Evolutionary conservation across 305 asterid species (phyloP).

Genomic region (Striga hermonthica): DNA sequence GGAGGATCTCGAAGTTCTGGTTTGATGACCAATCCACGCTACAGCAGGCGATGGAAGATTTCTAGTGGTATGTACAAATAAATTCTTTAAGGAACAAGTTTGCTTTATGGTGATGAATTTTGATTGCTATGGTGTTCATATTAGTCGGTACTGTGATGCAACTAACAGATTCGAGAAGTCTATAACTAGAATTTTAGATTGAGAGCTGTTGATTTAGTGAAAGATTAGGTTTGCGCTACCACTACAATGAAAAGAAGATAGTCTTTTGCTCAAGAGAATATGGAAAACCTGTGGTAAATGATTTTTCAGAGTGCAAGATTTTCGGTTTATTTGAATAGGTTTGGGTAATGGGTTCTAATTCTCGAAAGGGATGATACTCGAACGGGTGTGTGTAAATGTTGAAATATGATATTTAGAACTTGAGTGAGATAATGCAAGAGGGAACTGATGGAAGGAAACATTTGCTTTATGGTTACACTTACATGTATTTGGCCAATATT

Average conservation of each 20-base stretch:
- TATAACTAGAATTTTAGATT: no score
- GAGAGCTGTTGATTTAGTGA: no score
- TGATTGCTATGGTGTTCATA: not conserved
- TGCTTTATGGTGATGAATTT: not conserved
- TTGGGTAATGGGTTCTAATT: not conserved
- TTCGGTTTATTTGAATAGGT: not conserved
- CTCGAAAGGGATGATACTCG: not conserved
- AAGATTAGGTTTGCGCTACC: no score
- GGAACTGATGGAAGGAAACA: slow-evolving; percentile 2
- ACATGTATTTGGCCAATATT: no score
- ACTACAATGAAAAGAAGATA: not conserved
- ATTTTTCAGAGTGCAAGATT: not conserved
- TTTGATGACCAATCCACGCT: slow-evolving; percentile 54
- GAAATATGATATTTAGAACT: not conserved
- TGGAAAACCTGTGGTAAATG: not conserved
- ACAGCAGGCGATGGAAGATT: slow-evolving; percentile 43
- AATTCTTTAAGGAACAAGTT: not conserved
- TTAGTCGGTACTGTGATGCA: not conserved
- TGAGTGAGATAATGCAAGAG: not conserved
- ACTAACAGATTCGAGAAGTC: no score
- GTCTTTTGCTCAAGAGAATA: not conserved
- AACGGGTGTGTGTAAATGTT: not conserved
- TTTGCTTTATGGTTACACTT: not conserved
- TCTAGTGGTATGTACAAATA: slow-evolving; percentile 18
- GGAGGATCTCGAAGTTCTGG: slow-evolving; percentile 64